Evolutionary conservation across 2,329 filamentous ascomycete species (phyloP).

Genomic region (Colletotrichum ledebouriae): DNA sequence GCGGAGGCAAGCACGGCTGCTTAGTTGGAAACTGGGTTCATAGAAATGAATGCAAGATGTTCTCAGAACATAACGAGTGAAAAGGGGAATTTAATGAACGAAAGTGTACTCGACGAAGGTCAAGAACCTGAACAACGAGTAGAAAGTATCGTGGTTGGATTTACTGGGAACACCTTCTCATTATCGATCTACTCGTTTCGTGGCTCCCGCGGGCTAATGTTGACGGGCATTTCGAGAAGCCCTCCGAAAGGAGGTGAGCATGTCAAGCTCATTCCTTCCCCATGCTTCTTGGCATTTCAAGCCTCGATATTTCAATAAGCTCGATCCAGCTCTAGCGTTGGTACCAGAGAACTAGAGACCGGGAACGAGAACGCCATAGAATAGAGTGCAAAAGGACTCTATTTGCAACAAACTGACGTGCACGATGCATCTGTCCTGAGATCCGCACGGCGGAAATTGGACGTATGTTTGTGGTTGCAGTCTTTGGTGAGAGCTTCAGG

Average conservation of each 20-base stretch:
- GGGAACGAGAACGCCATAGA: too few relatives aligned
- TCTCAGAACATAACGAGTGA: conserved; percentile 32
- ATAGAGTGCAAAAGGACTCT: conserved; percentile 11
- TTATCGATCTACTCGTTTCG: conserved; percentile 16
- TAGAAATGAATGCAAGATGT: conserved; percentile 23
- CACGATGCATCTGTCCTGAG: conserved; percentile 24
- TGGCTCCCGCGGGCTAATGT: too few relatives aligned
- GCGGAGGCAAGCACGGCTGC: conserved; percentile 30
- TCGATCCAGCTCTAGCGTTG: too few relatives aligned
- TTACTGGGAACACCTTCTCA: background rate
- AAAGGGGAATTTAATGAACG: conserved; percentile 19
- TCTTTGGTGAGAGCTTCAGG: too few relatives aligned
- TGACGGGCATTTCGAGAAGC: too few relatives aligned
- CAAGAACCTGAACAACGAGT: conserved; percentile 8
- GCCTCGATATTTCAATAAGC: too few relatives aligned
- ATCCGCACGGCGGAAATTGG: conserved; percentile 31
- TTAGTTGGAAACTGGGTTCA: conserved; percentile 2
- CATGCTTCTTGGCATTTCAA: too few relatives aligned
- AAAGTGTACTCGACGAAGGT: conserved; percentile 20
- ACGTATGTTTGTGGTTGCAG: background rate
- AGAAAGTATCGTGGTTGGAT: background rate
- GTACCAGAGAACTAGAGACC: too few relatives aligned
- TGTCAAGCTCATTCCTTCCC: too few relatives aligned
- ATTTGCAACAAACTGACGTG: conserved; percentile 20
- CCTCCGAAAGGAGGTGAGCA: too few relatives aligned